Evolutionary conservation across 2,329 filamentous ascomycete genomes (phyloP), one percentile per base, ranked within the genome.

Genomic region (Nannizziopsis arthrosporioides): DNA sequence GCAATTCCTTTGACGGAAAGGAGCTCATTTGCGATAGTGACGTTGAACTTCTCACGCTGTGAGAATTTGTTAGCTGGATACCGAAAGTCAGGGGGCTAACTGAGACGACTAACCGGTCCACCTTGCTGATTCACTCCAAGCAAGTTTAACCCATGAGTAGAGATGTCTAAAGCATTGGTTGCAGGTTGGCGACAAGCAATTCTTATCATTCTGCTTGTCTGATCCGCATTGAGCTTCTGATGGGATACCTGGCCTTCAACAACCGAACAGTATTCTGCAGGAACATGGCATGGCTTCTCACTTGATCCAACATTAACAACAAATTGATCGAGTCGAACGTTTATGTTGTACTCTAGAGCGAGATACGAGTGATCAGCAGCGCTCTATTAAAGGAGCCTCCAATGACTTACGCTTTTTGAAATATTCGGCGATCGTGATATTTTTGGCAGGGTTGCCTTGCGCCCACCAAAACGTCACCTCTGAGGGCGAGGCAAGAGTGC

Each of bases 101-200:
- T 9, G 19, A 14, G 14, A 38, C 4, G 22, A 14, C 50, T 53
- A 46, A 53, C 51, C 31, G 42, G 48, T 5, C 41, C 45, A 7
- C 15, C 14, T 15, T 27, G 7, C 31, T 27, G 14, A 2, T 15
- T n/a, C 9, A 48, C 19, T 17, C 51, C 51, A 42, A 53, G 51
- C 3, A 53, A 37, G 2, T 27, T 30, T 19, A 53, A 32, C 6
- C 78, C 82, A 5, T 73, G 70, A 0, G 61, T 72, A 1, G 74
- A 71, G 56, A 92, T 82, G 0, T 80, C 82, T 0, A 71, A 59
- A 0, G 81, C 84, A 54, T 90, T 92, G 4, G 73, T 66, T 1
- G 72, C 72, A 0, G 85, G 84, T 0, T 67, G 66, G 2, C 83
- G 76, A 49, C 82, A 85, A 1, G 86, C 82, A 59, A 86, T 84